These are phyloP conservation scores for Botrytis galanthina DNA, from an alignment of 2,329 filamentous ascomycete genomes.

Conservation along the genomic window DNA sequence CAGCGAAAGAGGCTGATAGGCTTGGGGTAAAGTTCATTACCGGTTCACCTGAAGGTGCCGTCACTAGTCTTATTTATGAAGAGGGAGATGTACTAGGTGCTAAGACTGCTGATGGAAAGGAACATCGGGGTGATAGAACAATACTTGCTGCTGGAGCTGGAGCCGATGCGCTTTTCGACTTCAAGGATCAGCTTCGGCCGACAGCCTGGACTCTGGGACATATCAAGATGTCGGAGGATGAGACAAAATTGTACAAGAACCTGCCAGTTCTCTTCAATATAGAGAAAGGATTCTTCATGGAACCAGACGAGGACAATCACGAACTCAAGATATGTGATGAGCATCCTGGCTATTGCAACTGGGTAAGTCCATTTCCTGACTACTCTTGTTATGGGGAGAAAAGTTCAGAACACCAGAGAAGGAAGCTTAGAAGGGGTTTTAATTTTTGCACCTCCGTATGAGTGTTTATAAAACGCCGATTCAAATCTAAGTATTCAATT, in stretches of 20 bases:
- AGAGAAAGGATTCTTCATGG: slow-evolving; percentile 51
- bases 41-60: slow-evolving; percentile 41
- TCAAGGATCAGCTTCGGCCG: slow-evolving; percentile 51
- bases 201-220: slow-evolving; percentile 55
- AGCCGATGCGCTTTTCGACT: slow-evolving; percentile 47
- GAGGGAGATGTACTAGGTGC: slow-evolving; percentile 44
- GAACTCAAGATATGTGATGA: slow-evolving; percentile 54
- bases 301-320: slow-evolving; percentile 46
- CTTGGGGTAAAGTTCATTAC: slow-evolving; percentile 49
- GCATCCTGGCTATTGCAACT: slow-evolving; percentile 56
- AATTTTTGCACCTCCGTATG: neutral
- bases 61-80: slow-evolving; percentile 42
- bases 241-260: slow-evolving; percentile 46
- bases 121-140: slow-evolving; percentile 44
- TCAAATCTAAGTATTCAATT: too few species aligned
- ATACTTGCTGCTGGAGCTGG: slow-evolving; percentile 51
- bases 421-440: neutral
- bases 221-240: slow-evolving; percentile 47
- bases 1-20: slow-evolving; percentile 45
- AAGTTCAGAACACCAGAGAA: neutral
- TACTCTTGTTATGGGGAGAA: neutral
- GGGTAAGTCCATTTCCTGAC: slow-evolving; percentile 31
- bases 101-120: slow-evolving; percentile 43
- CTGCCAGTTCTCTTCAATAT: slow-evolving; percentile 50
- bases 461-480: too few species aligned